Evolutionary conservation across 768 basidiomycete species (phyloP), one percentile per base, ranked within the genome.

Genomic region (Strobilomyces echinocephalus): DNA sequence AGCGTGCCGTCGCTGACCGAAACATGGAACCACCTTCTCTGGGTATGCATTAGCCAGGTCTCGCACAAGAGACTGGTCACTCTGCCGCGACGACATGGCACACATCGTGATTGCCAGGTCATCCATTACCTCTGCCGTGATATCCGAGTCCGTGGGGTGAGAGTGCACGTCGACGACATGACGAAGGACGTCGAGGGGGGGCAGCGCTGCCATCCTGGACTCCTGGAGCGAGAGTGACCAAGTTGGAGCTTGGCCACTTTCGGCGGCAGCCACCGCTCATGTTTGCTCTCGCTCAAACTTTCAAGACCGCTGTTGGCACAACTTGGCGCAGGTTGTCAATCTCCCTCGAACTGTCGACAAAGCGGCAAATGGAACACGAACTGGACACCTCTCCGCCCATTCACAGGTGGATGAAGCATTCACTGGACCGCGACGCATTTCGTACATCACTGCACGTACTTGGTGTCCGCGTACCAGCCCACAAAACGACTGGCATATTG

Each of bases 111-210:
- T 83, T 4, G 73, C 67, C 4, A 88, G 78, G 11, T 70, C 61
- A 24, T 80, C 73, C 71, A 89, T 82, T 5, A 77, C 76, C 21
- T 73, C 69, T 4, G 69, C 49, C 8, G 72, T 60, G 36, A 84
- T 77, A 1, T 67, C 69, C 10, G 86, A 79, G 68, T 95, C 94
- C 5, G 90, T 93, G 4, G 95, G 93, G 71, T 97, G 95, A 69
- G 91, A 95, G 60, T 97, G 95, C 0, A 85, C 89, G 65, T 97
- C 95, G 50, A 85, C 78, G 52, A 97, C 73, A 61, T 90, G 90
- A 20, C 69, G 72, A 18, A 90, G 73, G 42, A 92, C 77, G 46
- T 63, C 59, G 26, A 60, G 58, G 3, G 66, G 49, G 31, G 70
- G 72, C n/a, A 68, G 62, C 10, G 42, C 28, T 39, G 5, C 31